phyloP scores from a whole-genome alignment of 73 alveolate genomes.

The Breviolum minutum region DNA sequence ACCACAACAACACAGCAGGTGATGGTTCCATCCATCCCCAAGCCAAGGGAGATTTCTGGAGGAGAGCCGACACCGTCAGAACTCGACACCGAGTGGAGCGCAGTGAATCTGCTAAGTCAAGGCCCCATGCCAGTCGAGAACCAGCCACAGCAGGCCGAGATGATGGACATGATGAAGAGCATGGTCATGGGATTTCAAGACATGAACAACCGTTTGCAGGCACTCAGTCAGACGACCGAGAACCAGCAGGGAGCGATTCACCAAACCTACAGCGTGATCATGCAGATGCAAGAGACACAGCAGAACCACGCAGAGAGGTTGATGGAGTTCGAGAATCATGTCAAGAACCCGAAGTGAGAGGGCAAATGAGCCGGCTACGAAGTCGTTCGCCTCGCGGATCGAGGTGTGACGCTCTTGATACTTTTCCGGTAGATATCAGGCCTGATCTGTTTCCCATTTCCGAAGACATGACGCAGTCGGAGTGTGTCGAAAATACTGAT shows the following conservation, averaged over 20 bases:
- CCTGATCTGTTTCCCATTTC: no score
- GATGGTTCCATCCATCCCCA: no score
- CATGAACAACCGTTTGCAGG: neutral
- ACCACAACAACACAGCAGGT: no score
- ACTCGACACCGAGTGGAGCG: neutral
- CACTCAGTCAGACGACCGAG: neutral
- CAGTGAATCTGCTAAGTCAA: neutral
- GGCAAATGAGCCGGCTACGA: neutral
- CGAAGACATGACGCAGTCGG: neutral
- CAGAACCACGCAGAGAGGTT: neutral
- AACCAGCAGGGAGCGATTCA: neutral
- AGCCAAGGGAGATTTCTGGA: neutral
- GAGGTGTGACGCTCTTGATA: neutral
- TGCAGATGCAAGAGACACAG: neutral
- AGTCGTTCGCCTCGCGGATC: neutral
- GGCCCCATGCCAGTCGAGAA: neutral
- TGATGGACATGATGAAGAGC: neutral
- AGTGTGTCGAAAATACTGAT: neutral
- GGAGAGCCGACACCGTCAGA: neutral
- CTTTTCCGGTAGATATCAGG: neutral
- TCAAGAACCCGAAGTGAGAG: neutral
- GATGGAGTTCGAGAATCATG: neutral
- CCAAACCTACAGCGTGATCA: neutral
- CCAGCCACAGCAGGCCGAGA: neutral
- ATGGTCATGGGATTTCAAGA: neutral